Conservation (phyloP, 257 asterid genomes). For the Striga asiatica region DNA sequence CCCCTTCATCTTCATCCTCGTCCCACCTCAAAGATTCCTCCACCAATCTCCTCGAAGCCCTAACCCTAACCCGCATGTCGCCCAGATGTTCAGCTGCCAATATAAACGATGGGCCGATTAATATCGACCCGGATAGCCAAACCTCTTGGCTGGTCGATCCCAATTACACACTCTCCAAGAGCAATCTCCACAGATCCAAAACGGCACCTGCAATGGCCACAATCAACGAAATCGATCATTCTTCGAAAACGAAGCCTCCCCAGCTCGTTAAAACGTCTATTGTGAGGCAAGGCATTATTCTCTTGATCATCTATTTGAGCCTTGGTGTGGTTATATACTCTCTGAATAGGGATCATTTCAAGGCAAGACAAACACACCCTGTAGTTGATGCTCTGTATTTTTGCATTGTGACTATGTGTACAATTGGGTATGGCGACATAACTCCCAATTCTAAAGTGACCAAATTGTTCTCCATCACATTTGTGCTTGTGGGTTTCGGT, state of each 20-base stretch:
- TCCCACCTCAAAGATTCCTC: conserved; percentile 24
- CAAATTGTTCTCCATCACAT: conserved; percentile 65
- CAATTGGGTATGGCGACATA: conserved; percentile 96
- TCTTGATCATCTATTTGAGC: conserved; percentile 57
- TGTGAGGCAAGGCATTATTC: conserved; percentile 57
- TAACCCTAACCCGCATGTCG: conserved; percentile 21
- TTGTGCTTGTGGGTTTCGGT: conserved; percentile 92
- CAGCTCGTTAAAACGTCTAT: conserved; percentile 33
- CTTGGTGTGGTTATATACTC: conserved; percentile 76
- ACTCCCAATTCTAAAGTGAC: conserved; percentile 60
- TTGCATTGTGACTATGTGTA: conserved; percentile 95
- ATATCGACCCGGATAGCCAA: conserved; percentile 30
- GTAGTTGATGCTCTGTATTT: conserved; percentile 90
- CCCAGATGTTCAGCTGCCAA: conserved; percentile 14
- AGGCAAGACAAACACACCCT: conserved; percentile 59
- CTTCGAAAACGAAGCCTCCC: conserved; percentile 36
- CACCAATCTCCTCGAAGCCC: conserved; percentile 36
- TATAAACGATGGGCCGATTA: conserved; percentile 13
- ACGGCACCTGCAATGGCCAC: conserved; percentile 89
- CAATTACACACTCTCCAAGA: conserved; percentile 32
- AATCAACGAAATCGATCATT: conserved; percentile 42
- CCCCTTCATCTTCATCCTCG: conserved; percentile 38
- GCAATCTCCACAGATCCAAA: conserved; percentile 66
- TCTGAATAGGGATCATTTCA: conserved; percentile 42
- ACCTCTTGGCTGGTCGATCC: conserved; percentile 57